Evolutionary conservation across 148 eudicot species (phyloP).

Genomic region (Silene uniflora): DNA sequence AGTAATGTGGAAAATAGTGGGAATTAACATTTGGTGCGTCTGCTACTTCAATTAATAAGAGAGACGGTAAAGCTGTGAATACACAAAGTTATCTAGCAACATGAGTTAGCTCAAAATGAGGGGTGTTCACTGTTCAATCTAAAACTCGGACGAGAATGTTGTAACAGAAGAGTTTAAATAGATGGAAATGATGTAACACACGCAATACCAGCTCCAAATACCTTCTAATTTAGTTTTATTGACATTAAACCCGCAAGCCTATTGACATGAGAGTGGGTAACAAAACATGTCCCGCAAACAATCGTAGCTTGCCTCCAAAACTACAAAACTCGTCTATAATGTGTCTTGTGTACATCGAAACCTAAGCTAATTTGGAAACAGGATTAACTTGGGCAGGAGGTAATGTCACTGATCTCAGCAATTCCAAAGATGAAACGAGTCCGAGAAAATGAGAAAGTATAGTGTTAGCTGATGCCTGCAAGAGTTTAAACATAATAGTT

Average conservation of each 20-base stretch:
- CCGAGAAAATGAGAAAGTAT: conserved; percentile 89
- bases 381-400: conserved; percentile 57
- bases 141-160: too few species aligned
- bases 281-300: neutral
- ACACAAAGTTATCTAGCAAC: too few species aligned
- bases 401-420: conserved; percentile 76
- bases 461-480: conserved; percentile 93
- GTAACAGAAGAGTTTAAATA: too few species aligned
- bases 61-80: too few species aligned
- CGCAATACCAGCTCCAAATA: neutral
- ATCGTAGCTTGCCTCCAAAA: neutral
- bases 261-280: neutral
- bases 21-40: too few species aligned
- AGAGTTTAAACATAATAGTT: neutral
- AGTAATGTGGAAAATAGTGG: too few species aligned
- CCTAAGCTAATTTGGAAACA: conserved; percentile 51
- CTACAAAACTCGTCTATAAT: neutral
- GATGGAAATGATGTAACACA: neutral
- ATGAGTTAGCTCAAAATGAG: too few species aligned
- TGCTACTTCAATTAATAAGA: too few species aligned
- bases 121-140: too few species aligned
- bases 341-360: neutral
- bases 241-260: neutral
- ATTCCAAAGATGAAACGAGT: conserved; percentile 70
- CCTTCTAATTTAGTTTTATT: neutral